These are phyloP conservation scores for Solanum ahanhuiri DNA, from an alignment of 257 asterid genomes.

Conservation along the genomic window DNA sequence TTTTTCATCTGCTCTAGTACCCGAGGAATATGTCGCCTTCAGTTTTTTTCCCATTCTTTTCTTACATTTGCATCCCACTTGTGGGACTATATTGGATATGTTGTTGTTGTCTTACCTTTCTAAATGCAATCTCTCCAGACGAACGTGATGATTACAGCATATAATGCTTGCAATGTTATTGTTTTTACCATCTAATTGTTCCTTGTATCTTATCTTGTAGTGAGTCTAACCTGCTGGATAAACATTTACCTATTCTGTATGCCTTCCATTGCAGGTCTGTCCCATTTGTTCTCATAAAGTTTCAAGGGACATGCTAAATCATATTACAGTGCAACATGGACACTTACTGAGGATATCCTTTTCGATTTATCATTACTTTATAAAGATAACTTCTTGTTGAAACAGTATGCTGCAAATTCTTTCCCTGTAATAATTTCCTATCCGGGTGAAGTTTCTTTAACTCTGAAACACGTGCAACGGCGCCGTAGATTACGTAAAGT, in stretches of 20 bases:
- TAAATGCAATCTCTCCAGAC: not conserved
- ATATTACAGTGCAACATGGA: constrained; percentile 70
- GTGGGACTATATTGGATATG: not conserved
- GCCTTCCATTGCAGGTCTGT: constrained; percentile 47
- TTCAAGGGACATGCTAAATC: constrained; percentile 56
- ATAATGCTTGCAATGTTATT: not conserved
- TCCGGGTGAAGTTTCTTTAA: constrained; percentile 28
- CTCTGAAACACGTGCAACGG: constrained; percentile 48
- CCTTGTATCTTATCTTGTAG: not conserved
- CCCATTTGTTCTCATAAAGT: constrained; percentile 73
- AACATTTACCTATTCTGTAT: not conserved
- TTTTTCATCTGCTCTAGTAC: not conserved
- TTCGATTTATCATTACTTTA: not conserved
- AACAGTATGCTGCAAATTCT: not conserved
- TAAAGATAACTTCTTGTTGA: not conserved
- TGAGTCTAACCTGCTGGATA: not conserved
- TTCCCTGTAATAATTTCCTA: not conserved
- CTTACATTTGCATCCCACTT: not conserved
- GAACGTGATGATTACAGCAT: not conserved
- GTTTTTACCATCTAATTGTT: not conserved
- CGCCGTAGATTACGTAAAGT: constrained; percentile 59
- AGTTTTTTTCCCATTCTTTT: not conserved
- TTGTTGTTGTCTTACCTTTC: not conserved
- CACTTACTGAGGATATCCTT: constrained; percentile 78
- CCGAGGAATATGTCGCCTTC: not conserved